Base-by-base conservation (phyloP, 2,329 filamentous ascomycete species). In the Claviceps sp. region DNA sequence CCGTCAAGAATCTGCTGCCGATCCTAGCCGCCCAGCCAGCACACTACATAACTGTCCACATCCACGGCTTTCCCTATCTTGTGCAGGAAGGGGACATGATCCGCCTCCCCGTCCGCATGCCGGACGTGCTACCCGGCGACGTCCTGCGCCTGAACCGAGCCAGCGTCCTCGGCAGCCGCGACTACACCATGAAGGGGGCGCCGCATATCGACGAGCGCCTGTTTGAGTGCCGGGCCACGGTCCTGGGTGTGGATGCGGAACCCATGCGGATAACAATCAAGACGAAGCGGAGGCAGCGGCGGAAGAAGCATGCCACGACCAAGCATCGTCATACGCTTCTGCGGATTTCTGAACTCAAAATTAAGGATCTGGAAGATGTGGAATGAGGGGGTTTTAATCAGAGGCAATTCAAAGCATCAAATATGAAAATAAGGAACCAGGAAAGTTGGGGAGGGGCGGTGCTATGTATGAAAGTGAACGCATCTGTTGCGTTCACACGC, bases 281-380 rank as follows among this genome's bases (percentile, higher is more conserved):
- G 78, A 91, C 79, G 61, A 90, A 89, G 78, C 72, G 82, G 73
- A 86, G 81, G 62, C 85, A 85, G 67, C 73, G 87, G 63, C 77
- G 85, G 64, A 77, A 79, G 48, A 88, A 82, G 73, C 81, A 78
- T 54, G 85, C 93, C 9, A 84, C 77, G 72, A 96, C 88, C 74
- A 96, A 98, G 78, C 88, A 95, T 65, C 77, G 80, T 62, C 95
- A 86, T 68, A 98, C 93, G 2, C 79, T 95, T 22, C 64, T 98
- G 68, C 78, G 83, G 63, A 85, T 98, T 57, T 85, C 85, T 64
- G 87, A 97, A 69, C 65, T 97, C 56, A 84, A 78, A 64, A 75
- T 95, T 53, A 73, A 74, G 58, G 63, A 60, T 22, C 56, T 66
- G 48, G 70, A 70, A 48, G 69, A 73, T 49, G 61, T 73, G 50